Base-by-base conservation (phyloP, 805 yeast genomes). In the Tetrapisispora nanseiensis region DNA sequence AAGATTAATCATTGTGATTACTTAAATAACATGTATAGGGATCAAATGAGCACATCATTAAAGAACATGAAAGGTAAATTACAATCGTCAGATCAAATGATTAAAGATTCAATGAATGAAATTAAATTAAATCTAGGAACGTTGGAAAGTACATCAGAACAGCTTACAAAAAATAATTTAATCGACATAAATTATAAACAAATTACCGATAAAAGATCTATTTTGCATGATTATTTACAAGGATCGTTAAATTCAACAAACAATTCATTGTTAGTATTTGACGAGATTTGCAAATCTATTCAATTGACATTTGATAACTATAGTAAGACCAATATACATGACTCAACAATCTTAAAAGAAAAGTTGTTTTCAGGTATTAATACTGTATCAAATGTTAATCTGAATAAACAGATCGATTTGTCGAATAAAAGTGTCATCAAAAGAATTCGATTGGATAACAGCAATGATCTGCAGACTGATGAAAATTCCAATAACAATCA, bases 1-100 rank as follows among this genome's bases (percentile, higher is more conserved):
- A 45, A 54, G 15, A 58, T 63, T 19, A 63, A 63, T 37, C 44
- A 47, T n/a, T 56, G 61, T 39, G 67, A 63, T 49, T 55, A 57
- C 9, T 39, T 58, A 12, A 60, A 52, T 37, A 56, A 56, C 29
- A 45, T 40, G 2, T 54, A 53, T 26, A 49, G 49, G 20, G 45
- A 49, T 27, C 46, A 50, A 18, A 46, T 55, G 42, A 45, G 39
- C 7, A 34, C 44, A 4, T 47, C 55, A 1, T 35, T 61, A 7
- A 37, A 41, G 4, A 42, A 38, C 4, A 55, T 61, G 24, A 48
- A 48, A n/a, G 33, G 47, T 7, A 48, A 49, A 8, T 32, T 57
- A 21, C 43, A 40, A n/a, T 24, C 47, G 2, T 51, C 62, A 1
- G 41, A 39, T 18, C 40, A 44, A 13, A 33, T 46, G 15, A 52